Conservation (phyloP, 2,329 filamentous ascomycete genomes). For the Aureobasidium sp. region DNA sequence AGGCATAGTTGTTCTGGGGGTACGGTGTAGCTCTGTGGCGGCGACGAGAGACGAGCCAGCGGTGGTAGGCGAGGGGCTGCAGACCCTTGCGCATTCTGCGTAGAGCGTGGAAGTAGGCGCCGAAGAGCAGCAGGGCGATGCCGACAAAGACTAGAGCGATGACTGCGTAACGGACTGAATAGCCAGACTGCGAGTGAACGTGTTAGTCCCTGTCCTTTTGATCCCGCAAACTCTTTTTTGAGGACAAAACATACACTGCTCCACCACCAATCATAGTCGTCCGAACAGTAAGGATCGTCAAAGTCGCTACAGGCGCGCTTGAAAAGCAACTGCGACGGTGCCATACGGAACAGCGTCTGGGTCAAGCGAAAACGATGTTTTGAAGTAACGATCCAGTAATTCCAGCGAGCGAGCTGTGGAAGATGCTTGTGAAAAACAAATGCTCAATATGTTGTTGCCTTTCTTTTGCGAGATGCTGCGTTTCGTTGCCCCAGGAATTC, state of each 20-base stretch:
- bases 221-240: not conserved
- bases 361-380: not conserved
- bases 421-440: not conserved
- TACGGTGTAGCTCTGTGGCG: constrained; percentile 8
- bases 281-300: not conserved
- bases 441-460: not conserved
- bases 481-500: constrained; percentile 4
- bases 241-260: not conserved
- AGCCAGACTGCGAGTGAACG: constrained; percentile 44
- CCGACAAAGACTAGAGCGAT: constrained; percentile 53
- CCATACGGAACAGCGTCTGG: not conserved
- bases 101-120: constrained; percentile 63
- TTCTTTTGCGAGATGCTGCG: not conserved
- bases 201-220: not conserved
- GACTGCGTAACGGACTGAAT: constrained; percentile 63
- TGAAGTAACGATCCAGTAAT: not conserved
- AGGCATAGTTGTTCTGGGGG: constrained; percentile 14
- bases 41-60: constrained; percentile 30
- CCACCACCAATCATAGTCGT: not conserved
- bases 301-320: not conserved
- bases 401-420: not conserved
- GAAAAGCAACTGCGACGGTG: not conserved
- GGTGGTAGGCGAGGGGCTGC: constrained; percentile 59
- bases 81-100: constrained; percentile 56
- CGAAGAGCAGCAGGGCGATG: constrained; percentile 53